Conservation (phyloP, 164 flowering plant species). For the Macadamia tetraphylla region DNA sequence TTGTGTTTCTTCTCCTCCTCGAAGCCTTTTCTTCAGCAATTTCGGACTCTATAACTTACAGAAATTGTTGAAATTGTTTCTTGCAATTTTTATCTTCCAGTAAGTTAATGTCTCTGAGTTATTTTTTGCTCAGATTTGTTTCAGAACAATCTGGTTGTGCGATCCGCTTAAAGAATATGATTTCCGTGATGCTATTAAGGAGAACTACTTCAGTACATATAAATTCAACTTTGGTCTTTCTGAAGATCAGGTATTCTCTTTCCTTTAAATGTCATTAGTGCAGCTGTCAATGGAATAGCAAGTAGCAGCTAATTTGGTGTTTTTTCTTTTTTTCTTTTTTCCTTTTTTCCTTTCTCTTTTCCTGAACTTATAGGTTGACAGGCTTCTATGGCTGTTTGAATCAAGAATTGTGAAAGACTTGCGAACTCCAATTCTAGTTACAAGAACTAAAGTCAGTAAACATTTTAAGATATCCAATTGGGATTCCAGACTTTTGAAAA, state of each 20-base stretch:
- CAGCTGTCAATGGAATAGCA: background rate
- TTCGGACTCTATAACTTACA: no score
- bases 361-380: conserved; percentile 28
- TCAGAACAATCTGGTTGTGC: conserved; percentile 40
- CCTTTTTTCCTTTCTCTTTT: conserved; percentile 4
- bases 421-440: conserved; percentile 9
- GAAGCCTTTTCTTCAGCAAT: background rate
- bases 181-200: conserved; percentile 48
- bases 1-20: background rate
- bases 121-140: conserved; percentile 16
- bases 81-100: background rate
- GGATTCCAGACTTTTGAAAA: conserved; percentile 8
- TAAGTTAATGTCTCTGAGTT: background rate
- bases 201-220: conserved; percentile 47
- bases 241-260: conserved; percentile 42
- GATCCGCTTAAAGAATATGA: conserved; percentile 55
- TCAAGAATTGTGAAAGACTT: conserved; percentile 22
- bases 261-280: background rate
- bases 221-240: conserved; percentile 64
- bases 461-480: background rate
- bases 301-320: background rate
- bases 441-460: conserved; percentile 3
- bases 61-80: no score
- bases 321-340: background rate
- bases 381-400: conserved; percentile 34